phyloP scores from a whole-genome alignment of 805 yeast genomes.

The Barnettozyma populi region DNA sequence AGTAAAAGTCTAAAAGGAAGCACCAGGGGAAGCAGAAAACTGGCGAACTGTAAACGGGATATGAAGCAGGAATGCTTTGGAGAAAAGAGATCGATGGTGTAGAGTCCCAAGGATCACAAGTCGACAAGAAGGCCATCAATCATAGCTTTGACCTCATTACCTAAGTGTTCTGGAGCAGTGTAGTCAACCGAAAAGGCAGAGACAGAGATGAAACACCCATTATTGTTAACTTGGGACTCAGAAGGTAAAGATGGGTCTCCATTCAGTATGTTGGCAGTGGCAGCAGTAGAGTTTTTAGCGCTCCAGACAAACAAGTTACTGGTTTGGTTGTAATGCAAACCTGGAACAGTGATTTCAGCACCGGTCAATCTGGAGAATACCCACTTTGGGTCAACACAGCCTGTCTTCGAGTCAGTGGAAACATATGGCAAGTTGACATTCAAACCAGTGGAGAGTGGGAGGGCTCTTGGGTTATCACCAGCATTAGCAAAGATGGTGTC shows the following conservation, averaged over 20 bases:
- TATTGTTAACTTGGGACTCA: constrained; percentile 29
- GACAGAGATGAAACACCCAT: constrained; percentile 38
- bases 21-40: not conserved
- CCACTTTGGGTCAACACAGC: constrained; percentile 39
- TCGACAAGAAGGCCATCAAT: constrained; percentile 12
- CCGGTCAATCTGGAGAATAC: constrained; percentile 45
- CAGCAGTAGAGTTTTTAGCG: constrained; percentile 20
- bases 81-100: constrained; percentile 1
- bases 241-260: constrained; percentile 43
- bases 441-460: constrained; percentile 41
- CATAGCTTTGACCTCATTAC: constrained; percentile 14
- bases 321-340: constrained; percentile 33
- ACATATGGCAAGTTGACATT: constrained; percentile 46
- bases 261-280: constrained; percentile 27
- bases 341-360: constrained; percentile 9
- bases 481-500: constrained; percentile 30
- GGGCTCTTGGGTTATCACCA: constrained; percentile 32
- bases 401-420: constrained; percentile 31
- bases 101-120: not conserved
- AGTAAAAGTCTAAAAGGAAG: not conserved
- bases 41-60: not conserved
- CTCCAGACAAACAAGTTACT: constrained; percentile 26
- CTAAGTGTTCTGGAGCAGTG: constrained; percentile 19
- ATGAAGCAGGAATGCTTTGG: not conserved
- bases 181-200: constrained; percentile 44